Percentiles rank a stretch among this genome's conserved stretches.
Evolutionary conservation across 2,329 filamentous ascomycete genomes (phyloP).

Genomic region (Monosporascus sp.): DNA sequence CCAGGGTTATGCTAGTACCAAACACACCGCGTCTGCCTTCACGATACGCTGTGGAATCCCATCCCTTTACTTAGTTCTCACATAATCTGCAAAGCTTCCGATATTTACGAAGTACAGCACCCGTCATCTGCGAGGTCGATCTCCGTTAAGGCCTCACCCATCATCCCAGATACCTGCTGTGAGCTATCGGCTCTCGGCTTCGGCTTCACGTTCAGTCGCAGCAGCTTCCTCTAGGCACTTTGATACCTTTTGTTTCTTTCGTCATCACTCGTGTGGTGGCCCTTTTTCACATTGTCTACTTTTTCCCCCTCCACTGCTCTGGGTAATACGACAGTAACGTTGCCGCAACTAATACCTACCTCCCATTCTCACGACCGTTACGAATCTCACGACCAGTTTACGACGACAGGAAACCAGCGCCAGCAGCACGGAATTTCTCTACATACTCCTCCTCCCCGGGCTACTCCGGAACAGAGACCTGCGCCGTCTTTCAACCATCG

Average conservation of each 20-base stretch:
- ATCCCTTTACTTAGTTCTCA: not conserved
- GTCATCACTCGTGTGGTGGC: constrained; percentile 36
- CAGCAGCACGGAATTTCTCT: constrained; percentile 33
- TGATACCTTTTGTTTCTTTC: constrained; percentile 8
- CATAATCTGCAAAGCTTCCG: not conserved
- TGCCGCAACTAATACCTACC: constrained; percentile 37
- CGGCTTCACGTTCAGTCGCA: no score
- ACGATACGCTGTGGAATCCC: not conserved
- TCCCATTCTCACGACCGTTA: constrained; percentile 47
- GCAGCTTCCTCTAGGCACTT: constrained; percentile 5
- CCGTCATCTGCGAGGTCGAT: not conserved
- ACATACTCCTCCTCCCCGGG: constrained; percentile 30
- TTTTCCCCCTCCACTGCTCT: constrained; percentile 29
- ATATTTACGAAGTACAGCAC: not conserved
- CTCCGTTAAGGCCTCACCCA: not conserved
- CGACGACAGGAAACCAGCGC: constrained; percentile 33
- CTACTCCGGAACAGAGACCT: constrained; percentile 32
- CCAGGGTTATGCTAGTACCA: not conserved
- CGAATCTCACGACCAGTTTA: constrained; percentile 46
- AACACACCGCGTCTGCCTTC: not conserved
- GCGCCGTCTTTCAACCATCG: constrained; percentile 43
- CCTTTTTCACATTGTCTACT: constrained; percentile 44
- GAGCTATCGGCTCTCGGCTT: not conserved
- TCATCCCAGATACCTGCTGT: not conserved
- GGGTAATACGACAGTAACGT: constrained; percentile 36